phyloP scores from a whole-genome alignment of 148 eudicot species.

The Rhododendron kiyosumense region DNA sequence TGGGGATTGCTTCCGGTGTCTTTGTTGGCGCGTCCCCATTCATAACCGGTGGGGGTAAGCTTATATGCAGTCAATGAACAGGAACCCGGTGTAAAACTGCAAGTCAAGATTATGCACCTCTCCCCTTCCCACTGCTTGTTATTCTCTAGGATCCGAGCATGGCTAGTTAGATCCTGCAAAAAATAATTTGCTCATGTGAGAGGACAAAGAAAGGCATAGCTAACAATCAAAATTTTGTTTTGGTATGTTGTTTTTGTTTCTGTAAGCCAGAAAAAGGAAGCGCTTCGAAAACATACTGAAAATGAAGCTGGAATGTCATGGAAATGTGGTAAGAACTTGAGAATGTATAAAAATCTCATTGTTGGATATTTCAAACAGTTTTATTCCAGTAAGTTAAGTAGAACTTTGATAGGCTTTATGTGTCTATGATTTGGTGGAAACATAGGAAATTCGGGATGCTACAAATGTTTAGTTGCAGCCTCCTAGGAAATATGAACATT shows the following conservation, averaged over 20 bases:
- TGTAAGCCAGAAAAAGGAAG: not conserved
- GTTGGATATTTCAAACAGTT: not conserved
- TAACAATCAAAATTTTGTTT: not conserved
- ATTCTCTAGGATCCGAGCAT: constrained; percentile 81
- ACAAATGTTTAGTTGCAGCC: not conserved
- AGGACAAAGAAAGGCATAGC: not conserved
- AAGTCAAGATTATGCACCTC: constrained; percentile 84
- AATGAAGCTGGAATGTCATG: not conserved
- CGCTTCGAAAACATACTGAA: not conserved
- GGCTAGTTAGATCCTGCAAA: constrained; percentile 75
- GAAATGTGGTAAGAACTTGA: not conserved
- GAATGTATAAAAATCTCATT: not conserved
- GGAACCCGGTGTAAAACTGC: constrained; percentile 98
- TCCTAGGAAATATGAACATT: not conserved
- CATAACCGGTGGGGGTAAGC: constrained; percentile 94
- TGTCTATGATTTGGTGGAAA: not conserved
- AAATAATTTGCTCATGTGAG: not conserved
- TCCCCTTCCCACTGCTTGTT: constrained; percentile 99
- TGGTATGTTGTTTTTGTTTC: not conserved
- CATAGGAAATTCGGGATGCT: not conserved
- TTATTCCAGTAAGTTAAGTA: not conserved
- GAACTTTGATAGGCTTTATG: not conserved
- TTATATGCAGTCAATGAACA: constrained; percentile 97
- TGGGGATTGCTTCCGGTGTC: constrained; percentile 88
- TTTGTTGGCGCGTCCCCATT: constrained; percentile 92